Evolutionary conservation across 345 rosid genomes (phyloP), one percentile per base, ranked within the genome.

Genomic region (Bruguiera parviflora): DNA sequence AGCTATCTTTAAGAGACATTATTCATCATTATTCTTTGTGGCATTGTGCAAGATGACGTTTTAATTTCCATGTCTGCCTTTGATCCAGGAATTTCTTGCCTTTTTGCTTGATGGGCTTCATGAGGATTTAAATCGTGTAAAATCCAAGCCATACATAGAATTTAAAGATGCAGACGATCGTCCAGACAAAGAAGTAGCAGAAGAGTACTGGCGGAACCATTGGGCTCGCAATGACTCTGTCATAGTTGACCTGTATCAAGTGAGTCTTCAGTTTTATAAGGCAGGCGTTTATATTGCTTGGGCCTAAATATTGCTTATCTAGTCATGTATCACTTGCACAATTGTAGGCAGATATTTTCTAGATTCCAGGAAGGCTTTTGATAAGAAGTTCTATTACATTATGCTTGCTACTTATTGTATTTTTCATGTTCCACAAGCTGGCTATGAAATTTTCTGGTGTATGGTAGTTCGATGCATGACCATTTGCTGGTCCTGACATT

Each of bases 41-140:
- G 22, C 37, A 25, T 19, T 61, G 13, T 18, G 39, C 66, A 8
- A 27, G 19, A 29, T 43, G 15, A 20, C 0, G 1, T 22, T 5
- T 56, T 68, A 35, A 21, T 8, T 21, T 3, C 46, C 8, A 0
- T 19, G 1, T 61, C 21, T 59, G 13, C 59, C 53, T 46, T 18
- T 31, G 21, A 27, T 53, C 46, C 53, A 77, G 80, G 80, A 77
- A 53, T 68, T 77, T 57, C 73, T 71, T 25, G 68, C 76, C 43
- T 77, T 77, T 70, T 29, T 77, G 73, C 39, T 77, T 65, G 80
- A 77, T 63, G 76, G 80, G 16, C 68, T 76, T 8, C 79, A 76
- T 60, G 79, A 76, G 63, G 79, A 76, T 71, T 35, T 76, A 64
- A 67, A 72, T 63, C 66, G 73, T 25, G 80, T 67, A 24, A 67